These are phyloP conservation scores for Apiosordaria backusii DNA, from an alignment of 495 filamentous ascomycete genomes.

Conservation along the genomic window DNA sequence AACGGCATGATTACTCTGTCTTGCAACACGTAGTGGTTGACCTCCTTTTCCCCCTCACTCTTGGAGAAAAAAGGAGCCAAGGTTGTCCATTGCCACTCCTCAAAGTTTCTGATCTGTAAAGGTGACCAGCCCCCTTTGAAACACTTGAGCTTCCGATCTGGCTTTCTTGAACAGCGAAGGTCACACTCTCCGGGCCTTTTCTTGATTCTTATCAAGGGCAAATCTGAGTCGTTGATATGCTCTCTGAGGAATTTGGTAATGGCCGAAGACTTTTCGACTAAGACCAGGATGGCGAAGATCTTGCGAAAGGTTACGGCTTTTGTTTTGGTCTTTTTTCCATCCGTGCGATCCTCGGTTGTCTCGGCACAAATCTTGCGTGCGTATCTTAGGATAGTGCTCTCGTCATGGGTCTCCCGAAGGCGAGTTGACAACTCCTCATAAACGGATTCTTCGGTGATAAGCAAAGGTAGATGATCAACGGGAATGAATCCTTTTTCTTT, in stretches of 20 bases:
- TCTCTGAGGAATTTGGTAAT: conserved; percentile 23
- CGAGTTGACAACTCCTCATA: neutral
- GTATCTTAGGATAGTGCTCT: neutral
- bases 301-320: conserved; percentile 8
- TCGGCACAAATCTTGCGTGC: neutral
- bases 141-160: conserved; percentile 10
- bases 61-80: conserved; percentile 17
- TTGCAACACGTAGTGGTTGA: conserved; percentile 7
- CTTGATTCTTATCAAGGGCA: conserved; percentile 20
- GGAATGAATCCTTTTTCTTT: neutral
- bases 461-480: neutral
- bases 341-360: neutral
- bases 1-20: conserved; percentile 15
- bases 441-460: neutral
- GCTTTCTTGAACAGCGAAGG: conserved; percentile 4
- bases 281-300: conserved; percentile 27
- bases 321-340: neutral
- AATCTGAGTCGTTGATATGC: conserved; percentile 18
- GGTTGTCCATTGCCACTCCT: conserved; percentile 17
- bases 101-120: conserved; percentile 14
- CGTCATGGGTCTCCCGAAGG: neutral
- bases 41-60: conserved; percentile 3
- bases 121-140: conserved; percentile 8
- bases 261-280: conserved; percentile 12
- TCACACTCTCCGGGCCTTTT: neutral